Conservation (phyloP, 2,329 filamentous ascomycete species). For the Diaporthe aspalathi region DNA sequence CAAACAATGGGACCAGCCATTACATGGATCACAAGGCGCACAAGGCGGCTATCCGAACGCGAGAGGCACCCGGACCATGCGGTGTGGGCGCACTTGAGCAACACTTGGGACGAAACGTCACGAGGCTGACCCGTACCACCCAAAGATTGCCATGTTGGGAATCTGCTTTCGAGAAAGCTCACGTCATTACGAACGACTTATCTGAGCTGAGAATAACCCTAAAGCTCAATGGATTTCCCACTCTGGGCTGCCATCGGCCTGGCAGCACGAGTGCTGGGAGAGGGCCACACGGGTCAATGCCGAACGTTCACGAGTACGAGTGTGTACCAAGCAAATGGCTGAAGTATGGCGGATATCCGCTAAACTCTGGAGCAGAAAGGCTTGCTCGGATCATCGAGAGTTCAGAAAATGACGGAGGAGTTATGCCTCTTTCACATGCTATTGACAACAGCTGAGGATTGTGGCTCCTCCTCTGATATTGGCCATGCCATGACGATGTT, state of each 20-base stretch:
- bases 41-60: background rate
- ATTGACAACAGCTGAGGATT: background rate
- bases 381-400: background rate
- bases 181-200: background rate
- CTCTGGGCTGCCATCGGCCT: background rate
- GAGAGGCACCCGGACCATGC: background rate
- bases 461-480: no score
- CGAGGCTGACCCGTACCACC: background rate
- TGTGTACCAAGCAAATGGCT: background rate
- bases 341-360: slow-evolving; percentile 7
- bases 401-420: background rate
- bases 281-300: background rate
- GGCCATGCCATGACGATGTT: background rate
- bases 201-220: background rate
- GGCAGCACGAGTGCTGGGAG: background rate
- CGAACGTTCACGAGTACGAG: background rate
- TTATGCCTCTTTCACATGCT: background rate
- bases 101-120: slow-evolving; percentile 21
- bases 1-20: background rate
- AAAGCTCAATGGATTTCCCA: background rate
- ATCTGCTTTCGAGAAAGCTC: background rate
- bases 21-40: background rate
- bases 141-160: background rate
- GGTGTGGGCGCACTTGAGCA: background rate
- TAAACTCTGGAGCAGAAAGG: background rate